Evolutionary conservation across 148 eudicot species (phyloP), one percentile per base, ranked within the genome.

Genomic region (Heliosperma pusillum): DNA sequence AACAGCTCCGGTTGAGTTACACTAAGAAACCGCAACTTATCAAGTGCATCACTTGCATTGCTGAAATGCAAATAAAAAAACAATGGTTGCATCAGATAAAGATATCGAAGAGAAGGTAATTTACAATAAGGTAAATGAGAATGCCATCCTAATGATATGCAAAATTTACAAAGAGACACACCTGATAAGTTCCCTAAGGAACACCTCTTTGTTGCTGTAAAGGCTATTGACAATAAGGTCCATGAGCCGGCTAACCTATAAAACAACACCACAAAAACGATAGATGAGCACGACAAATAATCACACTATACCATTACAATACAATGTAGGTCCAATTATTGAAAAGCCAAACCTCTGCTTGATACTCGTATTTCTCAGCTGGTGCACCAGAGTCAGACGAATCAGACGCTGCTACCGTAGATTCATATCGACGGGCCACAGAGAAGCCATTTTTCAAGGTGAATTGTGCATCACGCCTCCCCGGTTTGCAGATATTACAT

Each of bases 1-100:
- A 88, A 50, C 76, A 95, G 90, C 42, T 80, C 84, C 3, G 88
- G 86, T 22, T 95, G 87, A 12, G 97, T 95, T 71, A 95, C 99
- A 80, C 96, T 85, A 17, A 95, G 93, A 81, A 90, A 95, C 74
- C 99, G 87, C 84, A 95, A 78, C 89, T 95, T 95, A 88, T 95
- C 99, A 82, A 95, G 78, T 30, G 99, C 99, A 85, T 94, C 98
- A 74, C 98, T 94, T 73, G 99, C 99, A 88, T 95, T 95, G 86
- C 99, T 95, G 88, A 11, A 10, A 52, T 21, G 66, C 67, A 33
- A 52, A 62, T 30, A 44, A 17, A 33, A 66, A 44, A 21, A 17
- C 66, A 60, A 21, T 19, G 36, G 10, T 40, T 58, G 26, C n/a
- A 76, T 44, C 61, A 57, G 66, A 72, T 30, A 29, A 7, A 60